Conservation (phyloP, 805 yeast species). For the Debaryomyces tyrocola region DNA sequence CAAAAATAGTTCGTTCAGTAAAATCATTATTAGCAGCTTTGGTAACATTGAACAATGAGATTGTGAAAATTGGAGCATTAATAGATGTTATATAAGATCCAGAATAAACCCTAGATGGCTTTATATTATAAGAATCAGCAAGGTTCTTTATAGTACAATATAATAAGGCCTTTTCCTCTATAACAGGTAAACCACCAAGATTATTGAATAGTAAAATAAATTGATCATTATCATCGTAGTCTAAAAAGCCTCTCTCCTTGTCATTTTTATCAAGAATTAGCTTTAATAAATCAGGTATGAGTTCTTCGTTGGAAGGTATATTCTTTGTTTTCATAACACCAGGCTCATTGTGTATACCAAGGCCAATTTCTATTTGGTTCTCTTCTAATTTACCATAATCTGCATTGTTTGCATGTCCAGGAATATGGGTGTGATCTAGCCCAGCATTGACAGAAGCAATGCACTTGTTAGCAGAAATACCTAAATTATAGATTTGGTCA, state of each 20-base stretch:
- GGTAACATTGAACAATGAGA: constrained; percentile 34
- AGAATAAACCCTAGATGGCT: constrained; percentile 27
- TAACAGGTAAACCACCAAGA: constrained; percentile 36
- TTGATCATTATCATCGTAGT: constrained; percentile 24
- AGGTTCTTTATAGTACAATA: constrained; percentile 21
- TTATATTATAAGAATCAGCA: constrained; percentile 21
- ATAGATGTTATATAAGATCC: constrained; percentile 36
- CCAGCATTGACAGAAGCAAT: constrained; percentile 38
- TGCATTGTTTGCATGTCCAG: constrained; percentile 26
- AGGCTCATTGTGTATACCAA: constrained; percentile 43
- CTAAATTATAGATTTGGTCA: constrained; percentile 26
- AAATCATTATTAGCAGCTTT: constrained; percentile 22
- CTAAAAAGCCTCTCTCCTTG: constrained; percentile 28
- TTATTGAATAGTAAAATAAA: constrained; percentile 33
- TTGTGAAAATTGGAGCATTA: constrained; percentile 38
- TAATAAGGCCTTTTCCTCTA: constrained; percentile 30
- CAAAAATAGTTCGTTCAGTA: constrained; percentile 19
- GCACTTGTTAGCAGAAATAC: constrained; percentile 21
- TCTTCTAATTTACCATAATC: constrained; percentile 23
- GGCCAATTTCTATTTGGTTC: constrained; percentile 33
- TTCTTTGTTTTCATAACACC: constrained; percentile 29
- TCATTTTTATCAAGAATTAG: constrained; percentile 24
- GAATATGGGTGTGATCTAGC: constrained; percentile 37
- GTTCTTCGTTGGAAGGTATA: constrained; percentile 31
- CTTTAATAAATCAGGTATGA: constrained; percentile 23